Evolutionary conservation across 495 filamentous ascomycete genomes (phyloP).

Genomic region (Platismatia glauca): DNA sequence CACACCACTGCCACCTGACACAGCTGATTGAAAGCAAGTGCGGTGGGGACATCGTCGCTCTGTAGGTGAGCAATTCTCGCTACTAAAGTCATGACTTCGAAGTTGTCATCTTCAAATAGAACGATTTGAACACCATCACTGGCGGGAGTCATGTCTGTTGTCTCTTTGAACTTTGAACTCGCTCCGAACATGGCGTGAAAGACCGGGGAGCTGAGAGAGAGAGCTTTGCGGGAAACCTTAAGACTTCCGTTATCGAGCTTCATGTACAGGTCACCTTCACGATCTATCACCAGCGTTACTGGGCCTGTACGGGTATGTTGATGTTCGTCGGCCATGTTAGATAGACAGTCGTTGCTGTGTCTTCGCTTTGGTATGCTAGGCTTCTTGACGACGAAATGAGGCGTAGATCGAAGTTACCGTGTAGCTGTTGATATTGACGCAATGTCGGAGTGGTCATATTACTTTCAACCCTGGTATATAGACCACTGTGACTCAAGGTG

Average conservation of each 20-base stretch:
- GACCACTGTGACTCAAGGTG: too few relatives aligned
- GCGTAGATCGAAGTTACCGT: background rate
- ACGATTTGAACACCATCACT: background rate
- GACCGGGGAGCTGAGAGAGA: background rate
- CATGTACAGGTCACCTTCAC: constrained; percentile 6
- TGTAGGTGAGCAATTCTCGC: constrained; percentile 5
- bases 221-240: background rate
- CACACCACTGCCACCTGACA: constrained; percentile 3
- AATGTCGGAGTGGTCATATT: background rate
- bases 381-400: background rate
- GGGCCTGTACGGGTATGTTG: background rate
- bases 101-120: constrained; percentile 6
- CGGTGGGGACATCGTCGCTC: background rate
- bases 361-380: background rate
- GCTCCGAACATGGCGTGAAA: constrained; percentile 1
- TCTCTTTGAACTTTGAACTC: constrained; percentile 3
- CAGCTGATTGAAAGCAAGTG: constrained; percentile 2
- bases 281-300: background rate
- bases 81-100: constrained; percentile 1
- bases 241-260: background rate
- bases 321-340: background rate
- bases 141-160: background rate
- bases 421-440: background rate
- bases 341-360: background rate
- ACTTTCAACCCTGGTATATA: background rate